These are phyloP conservation scores for Ophiostoma sp. DNA, from an alignment of 2,329 filamentous ascomycete genomes.

Conservation along the genomic window DNA sequence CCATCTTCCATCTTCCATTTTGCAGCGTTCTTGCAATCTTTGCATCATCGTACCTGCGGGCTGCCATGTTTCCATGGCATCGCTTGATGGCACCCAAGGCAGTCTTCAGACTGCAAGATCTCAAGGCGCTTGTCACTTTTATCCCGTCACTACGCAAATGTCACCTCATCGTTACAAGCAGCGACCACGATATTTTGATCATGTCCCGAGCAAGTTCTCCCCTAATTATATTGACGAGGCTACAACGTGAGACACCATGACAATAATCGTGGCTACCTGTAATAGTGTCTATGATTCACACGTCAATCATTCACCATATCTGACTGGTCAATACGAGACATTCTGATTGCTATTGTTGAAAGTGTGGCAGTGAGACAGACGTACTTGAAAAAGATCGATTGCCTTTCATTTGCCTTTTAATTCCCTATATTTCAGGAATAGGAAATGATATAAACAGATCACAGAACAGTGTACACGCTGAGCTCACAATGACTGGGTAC, in stretches of 20 bases:
- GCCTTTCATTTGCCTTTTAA: not conserved
- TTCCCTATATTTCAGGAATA: not conserved
- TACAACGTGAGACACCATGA: not conserved
- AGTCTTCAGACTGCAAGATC: not conserved
- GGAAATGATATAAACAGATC: not conserved
- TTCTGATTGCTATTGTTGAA: not conserved
- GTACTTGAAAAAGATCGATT: not conserved
- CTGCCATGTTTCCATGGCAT: not conserved
- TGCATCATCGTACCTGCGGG: not conserved
- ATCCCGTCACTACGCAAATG: not conserved
- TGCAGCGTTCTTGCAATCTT: not conserved
- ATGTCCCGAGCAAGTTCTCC: not conserved
- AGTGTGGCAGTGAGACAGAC: not conserved
- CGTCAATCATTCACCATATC: not conserved
- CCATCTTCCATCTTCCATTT: not conserved
- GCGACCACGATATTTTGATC: not conserved
- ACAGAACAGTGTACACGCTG: not conserved
- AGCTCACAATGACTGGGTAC: not conserved
- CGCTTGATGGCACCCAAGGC: not conserved
- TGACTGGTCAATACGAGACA: not conserved
- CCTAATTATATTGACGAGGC: not conserved
- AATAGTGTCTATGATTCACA: not conserved
- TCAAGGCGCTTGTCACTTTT: not conserved
- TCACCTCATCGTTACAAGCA: not conserved
- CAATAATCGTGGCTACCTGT: not conserved